Evolutionary conservation across 495 filamentous ascomycete species (phyloP).

Genomic region (Talaromyces liani): DNA sequence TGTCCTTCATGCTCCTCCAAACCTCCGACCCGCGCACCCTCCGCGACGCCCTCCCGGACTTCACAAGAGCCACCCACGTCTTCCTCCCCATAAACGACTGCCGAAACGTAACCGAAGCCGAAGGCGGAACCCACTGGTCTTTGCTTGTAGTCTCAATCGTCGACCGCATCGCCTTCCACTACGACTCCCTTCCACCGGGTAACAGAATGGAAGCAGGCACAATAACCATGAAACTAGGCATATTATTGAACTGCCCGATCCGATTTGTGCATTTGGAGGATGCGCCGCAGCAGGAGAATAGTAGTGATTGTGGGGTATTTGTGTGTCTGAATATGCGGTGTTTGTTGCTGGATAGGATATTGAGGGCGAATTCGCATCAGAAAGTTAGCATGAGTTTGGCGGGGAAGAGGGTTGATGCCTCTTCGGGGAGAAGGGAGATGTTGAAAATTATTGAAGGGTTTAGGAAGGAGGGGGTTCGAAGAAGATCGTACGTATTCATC

Average conservation of each 20-base stretch:
- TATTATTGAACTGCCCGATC: slow-evolving; percentile 56
- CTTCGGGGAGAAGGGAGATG: slow-evolving; percentile 76
- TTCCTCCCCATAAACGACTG: slow-evolving; percentile 96
- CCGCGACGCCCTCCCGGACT: slow-evolving; percentile 49
- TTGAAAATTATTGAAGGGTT: slow-evolving; percentile 74
- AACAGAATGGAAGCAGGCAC: slow-evolving; percentile 67
- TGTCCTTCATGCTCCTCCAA: slow-evolving; percentile 89
- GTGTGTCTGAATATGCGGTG: slow-evolving; percentile 92
- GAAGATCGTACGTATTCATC: slow-evolving; percentile 58
- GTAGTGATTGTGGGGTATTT: slow-evolving; percentile 90
- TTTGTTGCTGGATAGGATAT: slow-evolving; percentile 72
- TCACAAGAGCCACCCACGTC: slow-evolving; percentile 78
- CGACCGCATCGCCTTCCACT: slow-evolving; percentile 91
- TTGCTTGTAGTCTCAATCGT: slow-evolving; percentile 82
- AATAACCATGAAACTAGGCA: slow-evolving; percentile 53
- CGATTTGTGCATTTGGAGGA: slow-evolving; percentile 72
- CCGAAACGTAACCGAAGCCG: slow-evolving; percentile 62
- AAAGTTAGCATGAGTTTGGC: slow-evolving; percentile 93
- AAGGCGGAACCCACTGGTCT: slow-evolving; percentile 94
- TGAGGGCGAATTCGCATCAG: slow-evolving; percentile 64
- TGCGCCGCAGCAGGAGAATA: slow-evolving; percentile 85
- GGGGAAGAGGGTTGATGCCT: slow-evolving; percentile 69
- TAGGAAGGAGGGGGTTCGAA: slow-evolving; percentile 72
- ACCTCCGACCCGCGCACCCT: slow-evolving; percentile 69
- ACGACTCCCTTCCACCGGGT: slow-evolving; percentile 76